phyloP scores from a whole-genome alignment of 73 alveolate genomes.

The Paramecium bursaria region DNA sequence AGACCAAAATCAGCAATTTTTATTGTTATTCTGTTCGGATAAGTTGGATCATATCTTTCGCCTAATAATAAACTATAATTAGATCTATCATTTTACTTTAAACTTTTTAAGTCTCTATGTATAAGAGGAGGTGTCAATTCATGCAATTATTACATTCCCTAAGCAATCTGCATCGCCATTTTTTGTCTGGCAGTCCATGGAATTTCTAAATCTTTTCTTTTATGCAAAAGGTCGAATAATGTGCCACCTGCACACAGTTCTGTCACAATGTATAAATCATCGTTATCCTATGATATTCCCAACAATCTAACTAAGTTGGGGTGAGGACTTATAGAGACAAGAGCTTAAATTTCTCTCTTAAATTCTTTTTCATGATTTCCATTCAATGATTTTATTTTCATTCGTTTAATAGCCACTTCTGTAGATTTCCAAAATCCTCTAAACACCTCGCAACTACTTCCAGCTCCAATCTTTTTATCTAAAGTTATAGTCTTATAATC shows the following conservation, averaged over 20 bases:
- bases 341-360: conserved; percentile 90
- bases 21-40: conserved; percentile 79
- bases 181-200: conserved; percentile 88
- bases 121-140: conserved; percentile 86
- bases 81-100: conserved; percentile 74
- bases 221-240: conserved; percentile 90
- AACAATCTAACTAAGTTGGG: conserved; percentile 89
- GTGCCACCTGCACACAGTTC: conserved; percentile 97
- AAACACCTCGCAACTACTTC: conserved; percentile 83
- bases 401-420: conserved; percentile 94
- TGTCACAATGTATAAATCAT: conserved; percentile 84
- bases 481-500: conserved; percentile 14
- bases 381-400: conserved; percentile 73
- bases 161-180: conserved; percentile 92
- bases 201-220: conserved; percentile 74
- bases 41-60: conserved; percentile 71
- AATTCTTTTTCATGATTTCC: conserved; percentile 86
- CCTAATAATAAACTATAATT: conserved; percentile 80
- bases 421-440: conserved; percentile 91
- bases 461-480: conserved; percentile 62
- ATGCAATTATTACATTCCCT: conserved; percentile 96
- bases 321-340: conserved; percentile 80
- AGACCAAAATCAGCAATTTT: conserved; percentile 97
- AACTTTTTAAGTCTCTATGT: conserved; percentile 96
- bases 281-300: conserved; percentile 82